Conservation (phyloP, 768 basidiomycete genomes). For the Panus rudis region DNA sequence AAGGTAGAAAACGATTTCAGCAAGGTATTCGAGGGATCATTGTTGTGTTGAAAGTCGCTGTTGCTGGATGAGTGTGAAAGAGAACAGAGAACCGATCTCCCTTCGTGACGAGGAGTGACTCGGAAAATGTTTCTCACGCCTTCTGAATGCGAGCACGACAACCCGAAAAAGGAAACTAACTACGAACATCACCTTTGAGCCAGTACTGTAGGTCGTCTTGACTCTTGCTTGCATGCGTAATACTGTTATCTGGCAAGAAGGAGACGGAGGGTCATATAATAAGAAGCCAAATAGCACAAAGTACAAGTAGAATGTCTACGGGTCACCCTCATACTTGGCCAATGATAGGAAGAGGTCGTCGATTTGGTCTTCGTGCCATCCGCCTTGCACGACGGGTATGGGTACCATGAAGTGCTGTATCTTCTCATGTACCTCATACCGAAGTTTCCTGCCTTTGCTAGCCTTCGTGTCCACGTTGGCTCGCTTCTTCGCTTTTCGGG, state of each 20-base stretch:
- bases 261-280: too few species aligned
- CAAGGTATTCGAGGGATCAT: constrained; percentile 56
- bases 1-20: constrained; percentile 12
- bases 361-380: constrained; percentile 94
- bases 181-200: too few species aligned
- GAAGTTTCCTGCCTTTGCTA: constrained; percentile 89
- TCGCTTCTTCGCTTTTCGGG: constrained; percentile 71
- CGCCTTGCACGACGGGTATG: constrained; percentile 46
- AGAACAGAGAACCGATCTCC: too few species aligned
- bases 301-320: too few species aligned
- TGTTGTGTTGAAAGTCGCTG: constrained; percentile 12
- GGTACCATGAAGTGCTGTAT: constrained; percentile 97
- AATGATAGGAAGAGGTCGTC: constrained; percentile 91
- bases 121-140: background rate
- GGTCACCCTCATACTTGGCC: too few species aligned
- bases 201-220: too few species aligned
- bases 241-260: too few species aligned
- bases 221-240: too few species aligned
- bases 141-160: background rate
- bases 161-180: background rate
- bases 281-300: too few species aligned
- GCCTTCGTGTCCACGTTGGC: constrained; percentile 84
- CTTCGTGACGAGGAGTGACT: background rate
- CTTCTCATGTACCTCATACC: constrained; percentile 96
- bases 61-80: constrained; percentile 5